Evolutionary conservation across 768 basidiomycete genomes (phyloP), one percentile per base, ranked within the genome.

Genomic region (Leccinum imitatum): DNA sequence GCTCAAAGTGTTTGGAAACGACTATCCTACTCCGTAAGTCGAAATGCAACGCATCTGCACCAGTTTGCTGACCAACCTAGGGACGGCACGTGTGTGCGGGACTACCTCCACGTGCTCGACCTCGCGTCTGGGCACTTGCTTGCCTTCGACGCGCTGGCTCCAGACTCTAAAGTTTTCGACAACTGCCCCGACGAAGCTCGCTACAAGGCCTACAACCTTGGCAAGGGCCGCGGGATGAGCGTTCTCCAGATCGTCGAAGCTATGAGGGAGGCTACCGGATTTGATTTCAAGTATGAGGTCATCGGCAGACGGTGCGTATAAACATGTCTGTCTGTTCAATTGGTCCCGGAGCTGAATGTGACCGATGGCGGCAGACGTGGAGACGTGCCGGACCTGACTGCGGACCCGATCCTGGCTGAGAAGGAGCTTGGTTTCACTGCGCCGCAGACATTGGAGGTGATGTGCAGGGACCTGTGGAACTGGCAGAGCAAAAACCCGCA

Each of bases 381-480:
- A 3, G 97, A 99, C 71, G 97, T 98, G 0, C 96, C 97, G 1
- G 94, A 98, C 70, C 82, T 99, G 52, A 97, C 94, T 9, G 97
- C 96, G 3, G 90, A 99, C 73, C 96, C 97, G 1, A 65, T 87
- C 7, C 82, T 98, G 21, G 97, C 97, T 0, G 86, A 95, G 78
- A 85, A 85, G 71, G 96, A 98, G 73, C 87, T 99, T 31, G 93
- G 93, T 6, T 99, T 98, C 83, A 84, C 84, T 61, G 96, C 96
- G 13, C 79, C 82, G 27, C 82, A 86, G 68, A 81, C 87, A 66
- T 81, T 99, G 50, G 89, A 94, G 63, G 87, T 87, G 58, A 98
- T 98, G 93, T 98, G 97, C 75, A 80, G 85, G 58, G 97, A 99
- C 75, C 79, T 97, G 67, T 98, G 97, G 97, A 95, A 95, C 77